Evolutionary conservation across 495 filamentous ascomycete genomes (phyloP), one percentile per base, ranked within the genome.

Genomic region (Bathelium albidoporum): DNA sequence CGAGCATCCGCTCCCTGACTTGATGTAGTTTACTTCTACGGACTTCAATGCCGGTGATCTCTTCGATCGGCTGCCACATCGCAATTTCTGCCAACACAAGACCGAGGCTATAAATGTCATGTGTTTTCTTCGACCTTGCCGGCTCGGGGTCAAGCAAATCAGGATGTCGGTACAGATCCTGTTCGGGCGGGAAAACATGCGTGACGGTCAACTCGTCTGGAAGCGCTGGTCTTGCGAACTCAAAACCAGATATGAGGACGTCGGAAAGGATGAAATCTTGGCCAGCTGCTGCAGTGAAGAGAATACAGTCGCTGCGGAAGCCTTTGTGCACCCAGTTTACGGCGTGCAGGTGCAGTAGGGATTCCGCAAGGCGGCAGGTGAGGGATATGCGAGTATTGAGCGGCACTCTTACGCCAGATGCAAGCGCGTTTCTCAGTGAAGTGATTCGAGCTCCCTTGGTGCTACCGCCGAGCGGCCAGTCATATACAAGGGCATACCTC

Each of bases 321-420:
- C 80, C 79, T 68, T 85, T 85, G 73, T 84, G 83, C 29, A 84
- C 68, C 82, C 81, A 85, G 59, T 81, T 79, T 1, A 83, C 78
- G 0, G 79, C 74, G 59, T 85, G 82, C 0, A 85, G 71, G 44
- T 67, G 65, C 59, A 69, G 65, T 39, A 73, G 45, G 18, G 64
- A 69, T 43, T 70, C 66, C 31, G 69, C 10, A 10, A 71, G 62
- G 22, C 55, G 36, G 16, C 63, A 62, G 59, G 68, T 66, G 32
- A 73, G 65, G 4, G 59, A 53, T 58, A 73, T 71, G 59, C 71
- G 66, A 20, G 66, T 71, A 16, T 68, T 58, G 24, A 44, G 58
- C 20, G 71, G 66, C 36, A 55, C 24, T 55, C 49, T 55, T 29
- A 20, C 20, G 16, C 49, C 24, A 26, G 49, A 55, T 29, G 24